Evolutionary conservation across 2,329 filamentous ascomycete species (phyloP).

Genomic region (Teratosphaeria viscida): DNA sequence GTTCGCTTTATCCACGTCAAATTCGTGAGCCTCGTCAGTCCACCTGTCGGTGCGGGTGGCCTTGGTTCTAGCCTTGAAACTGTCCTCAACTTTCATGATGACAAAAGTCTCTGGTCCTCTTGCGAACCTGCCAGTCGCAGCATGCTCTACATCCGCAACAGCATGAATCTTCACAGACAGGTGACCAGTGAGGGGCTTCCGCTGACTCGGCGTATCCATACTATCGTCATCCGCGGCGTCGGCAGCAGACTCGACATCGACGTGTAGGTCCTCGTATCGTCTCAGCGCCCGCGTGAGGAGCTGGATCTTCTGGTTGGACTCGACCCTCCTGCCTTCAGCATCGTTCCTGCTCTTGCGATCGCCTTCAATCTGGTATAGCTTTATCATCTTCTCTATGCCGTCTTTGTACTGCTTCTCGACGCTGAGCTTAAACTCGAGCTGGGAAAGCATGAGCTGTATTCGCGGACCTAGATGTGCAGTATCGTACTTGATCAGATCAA

Average conservation of each 20-base stretch:
- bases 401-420: slow-evolving; percentile 99
- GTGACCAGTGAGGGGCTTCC: slow-evolving; percentile 90
- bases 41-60: slow-evolving; percentile 78
- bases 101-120: slow-evolving; percentile 91
- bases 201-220: slow-evolving; percentile 85
- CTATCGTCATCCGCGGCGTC: slow-evolving; percentile 70
- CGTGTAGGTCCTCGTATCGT: slow-evolving; percentile 92
- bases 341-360: slow-evolving; percentile 92
- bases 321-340: slow-evolving; percentile 76
- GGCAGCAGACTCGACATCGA: slow-evolving; percentile 53
- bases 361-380: slow-evolving; percentile 92
- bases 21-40: slow-evolving; percentile 81
- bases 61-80: slow-evolving; percentile 77
- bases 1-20: slow-evolving; percentile 96
- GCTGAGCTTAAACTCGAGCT: slow-evolving; percentile 96
- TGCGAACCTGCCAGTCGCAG: slow-evolving; percentile 68
- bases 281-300: slow-evolving; percentile 91
- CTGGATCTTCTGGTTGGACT: slow-evolving; percentile 97
- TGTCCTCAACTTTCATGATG: slow-evolving; percentile 92
- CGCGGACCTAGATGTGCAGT: slow-evolving; percentile 89
- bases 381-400: slow-evolving; percentile 98
- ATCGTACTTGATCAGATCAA: slow-evolving; percentile 98
- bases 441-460: slow-evolving; percentile 97
- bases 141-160: slow-evolving; percentile 91
- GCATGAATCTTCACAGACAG: slow-evolving; percentile 76